phyloP scores from a whole-genome alignment of 768 basidiomycete species.

The Fomitopsis serialis region DNA sequence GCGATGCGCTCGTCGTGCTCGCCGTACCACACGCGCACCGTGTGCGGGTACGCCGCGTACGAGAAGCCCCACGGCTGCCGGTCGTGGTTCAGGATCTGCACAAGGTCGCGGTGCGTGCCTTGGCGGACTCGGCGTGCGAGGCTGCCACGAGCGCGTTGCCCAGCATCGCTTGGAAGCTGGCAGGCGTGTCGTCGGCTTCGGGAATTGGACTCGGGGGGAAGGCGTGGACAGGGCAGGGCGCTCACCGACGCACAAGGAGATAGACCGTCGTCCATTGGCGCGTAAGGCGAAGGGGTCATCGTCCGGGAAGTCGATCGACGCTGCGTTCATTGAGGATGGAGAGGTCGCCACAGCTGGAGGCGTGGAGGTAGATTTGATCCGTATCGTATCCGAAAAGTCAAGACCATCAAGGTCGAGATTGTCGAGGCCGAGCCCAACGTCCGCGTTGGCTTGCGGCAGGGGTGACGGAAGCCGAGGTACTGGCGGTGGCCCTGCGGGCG shows the following conservation, averaged over 20 bases:
- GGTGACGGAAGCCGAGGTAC: conserved; percentile 13
- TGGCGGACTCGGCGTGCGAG: conserved; percentile 90
- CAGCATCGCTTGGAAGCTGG: conserved; percentile 54
- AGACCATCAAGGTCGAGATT: conserved; percentile 44
- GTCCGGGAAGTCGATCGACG: conserved; percentile 31
- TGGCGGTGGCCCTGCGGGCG: conserved; percentile 8
- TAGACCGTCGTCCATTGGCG: conserved; percentile 57
- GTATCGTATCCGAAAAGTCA: conserved; percentile 9
- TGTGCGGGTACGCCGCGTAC: conserved; percentile 72
- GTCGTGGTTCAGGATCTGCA: conserved; percentile 90
- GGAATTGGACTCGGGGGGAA: conserved; percentile 32
- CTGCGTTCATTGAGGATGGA: conserved; percentile 6
- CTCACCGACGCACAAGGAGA: conserved; percentile 47
- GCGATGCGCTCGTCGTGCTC: conserved; percentile 92
- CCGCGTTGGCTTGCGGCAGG: conserved; percentile 3
- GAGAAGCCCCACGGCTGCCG: conserved; percentile 88
- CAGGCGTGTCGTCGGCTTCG: conserved; percentile 16
- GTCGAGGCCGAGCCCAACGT: conserved; percentile 24
- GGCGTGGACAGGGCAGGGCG: conserved; percentile 39
- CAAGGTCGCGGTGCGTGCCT: conserved; percentile 83
- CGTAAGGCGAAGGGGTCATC: conserved; percentile 33
- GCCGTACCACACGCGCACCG: conserved; percentile 87
- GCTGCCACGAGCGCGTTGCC: conserved; percentile 90
- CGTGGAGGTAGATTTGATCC: conserved; percentile 16
- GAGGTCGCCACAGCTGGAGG: conserved; percentile 13